Evolutionary conservation across 2,329 filamentous ascomycete species (phyloP).

Genomic region (Neoarthrinium moseri): DNA sequence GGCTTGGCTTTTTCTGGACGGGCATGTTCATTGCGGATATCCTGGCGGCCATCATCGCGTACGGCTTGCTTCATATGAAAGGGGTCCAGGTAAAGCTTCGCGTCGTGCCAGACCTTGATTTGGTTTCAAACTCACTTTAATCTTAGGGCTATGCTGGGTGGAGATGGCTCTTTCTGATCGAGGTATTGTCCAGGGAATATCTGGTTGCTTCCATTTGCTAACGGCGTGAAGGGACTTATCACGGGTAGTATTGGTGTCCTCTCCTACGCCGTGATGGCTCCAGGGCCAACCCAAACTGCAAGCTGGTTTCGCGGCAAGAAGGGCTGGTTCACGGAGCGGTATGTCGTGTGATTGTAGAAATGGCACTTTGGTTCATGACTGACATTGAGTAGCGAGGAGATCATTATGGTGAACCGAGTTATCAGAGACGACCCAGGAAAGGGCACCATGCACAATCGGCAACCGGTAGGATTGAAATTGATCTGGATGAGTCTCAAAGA

Average conservation of each 20-base stretch:
- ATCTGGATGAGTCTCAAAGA: constrained; percentile 9
- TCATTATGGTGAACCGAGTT: constrained; percentile 56
- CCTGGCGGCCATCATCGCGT: constrained; percentile 33
- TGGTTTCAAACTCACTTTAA: too few relatives aligned
- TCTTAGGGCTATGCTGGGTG: constrained; percentile 32
- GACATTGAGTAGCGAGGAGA: constrained; percentile 37
- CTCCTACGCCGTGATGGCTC: constrained; percentile 51
- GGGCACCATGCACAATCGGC: constrained; percentile 7
- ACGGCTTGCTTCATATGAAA: constrained; percentile 33
- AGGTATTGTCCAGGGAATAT: too few relatives aligned
- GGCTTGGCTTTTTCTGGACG: constrained; percentile 37
- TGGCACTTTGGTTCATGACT: not conserved
- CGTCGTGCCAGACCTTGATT: not conserved
- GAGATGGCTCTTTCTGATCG: constrained; percentile 53
- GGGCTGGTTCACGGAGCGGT: constrained; percentile 55
- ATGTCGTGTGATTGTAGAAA: not conserved
- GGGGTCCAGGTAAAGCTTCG: constrained; percentile 19
- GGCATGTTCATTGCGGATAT: constrained; percentile 31
- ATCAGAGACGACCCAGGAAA: constrained; percentile 29
- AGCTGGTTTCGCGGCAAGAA: constrained; percentile 43
- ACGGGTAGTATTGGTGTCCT: constrained; percentile 40
- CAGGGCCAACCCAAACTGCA: constrained; percentile 43
- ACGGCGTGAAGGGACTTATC: constrained; percentile 19
- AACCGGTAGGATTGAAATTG: constrained; percentile 1
- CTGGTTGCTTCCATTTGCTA: constrained; percentile 44